Percentiles rank a stretch among this genome's conserved stretches.
phyloP scores from a whole-genome alignment of 306 rosid species.

The Psophocarpus tetragonolobus region DNA sequence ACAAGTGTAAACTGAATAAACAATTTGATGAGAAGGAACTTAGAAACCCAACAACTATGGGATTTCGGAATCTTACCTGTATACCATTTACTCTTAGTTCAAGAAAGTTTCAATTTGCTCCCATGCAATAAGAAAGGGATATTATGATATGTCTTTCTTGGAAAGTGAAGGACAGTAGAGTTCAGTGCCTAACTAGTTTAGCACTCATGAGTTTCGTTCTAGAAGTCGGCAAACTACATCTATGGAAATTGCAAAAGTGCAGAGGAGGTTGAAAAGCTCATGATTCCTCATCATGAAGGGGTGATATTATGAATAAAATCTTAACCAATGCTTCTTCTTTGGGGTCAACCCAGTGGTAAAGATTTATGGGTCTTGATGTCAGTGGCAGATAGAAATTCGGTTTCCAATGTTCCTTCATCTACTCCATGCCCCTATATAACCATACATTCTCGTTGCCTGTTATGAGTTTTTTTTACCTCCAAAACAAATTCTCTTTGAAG shows the following conservation, averaged over 20 bases:
- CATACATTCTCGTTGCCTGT: neutral
- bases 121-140: conserved; percentile 39
- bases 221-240: conserved; percentile 38
- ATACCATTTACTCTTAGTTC: conserved; percentile 35
- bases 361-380: conserved; percentile 32
- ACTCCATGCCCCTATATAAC: neutral
- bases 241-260: conserved; percentile 38
- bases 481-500: neutral
- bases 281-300: conserved; percentile 43
- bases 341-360: conserved; percentile 37
- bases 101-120: conserved; percentile 32
- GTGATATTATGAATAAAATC: conserved; percentile 15
- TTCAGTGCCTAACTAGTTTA: conserved; percentile 33
- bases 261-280: conserved; percentile 34
- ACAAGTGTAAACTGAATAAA: conserved; percentile 37
- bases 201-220: conserved; percentile 38
- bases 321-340: conserved; percentile 38
- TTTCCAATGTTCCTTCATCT: conserved; percentile 14
- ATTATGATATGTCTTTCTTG: conserved; percentile 53
- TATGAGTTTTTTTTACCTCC: neutral
- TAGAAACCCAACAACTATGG: conserved; percentile 43
- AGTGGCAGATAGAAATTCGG: neutral
- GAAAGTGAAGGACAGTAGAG: conserved; percentile 42
- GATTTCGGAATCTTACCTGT: conserved; percentile 55
- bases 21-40: conserved; percentile 36